Evolutionary conservation across 164 flowering plant species (phyloP).

Genomic region (Nymphaea thermarum): DNA sequence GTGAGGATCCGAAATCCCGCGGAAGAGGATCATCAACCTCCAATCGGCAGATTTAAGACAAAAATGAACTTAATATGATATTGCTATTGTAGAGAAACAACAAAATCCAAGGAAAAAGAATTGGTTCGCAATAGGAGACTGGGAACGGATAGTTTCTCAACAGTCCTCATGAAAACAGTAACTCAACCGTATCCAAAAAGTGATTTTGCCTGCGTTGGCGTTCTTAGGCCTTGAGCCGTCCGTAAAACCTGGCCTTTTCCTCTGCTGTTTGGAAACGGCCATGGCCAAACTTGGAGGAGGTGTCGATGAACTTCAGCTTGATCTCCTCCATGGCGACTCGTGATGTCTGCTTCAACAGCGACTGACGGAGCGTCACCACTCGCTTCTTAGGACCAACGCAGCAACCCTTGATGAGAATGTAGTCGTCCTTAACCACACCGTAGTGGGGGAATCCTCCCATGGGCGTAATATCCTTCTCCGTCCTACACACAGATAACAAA

Average conservation of each 20-base stretch:
- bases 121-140: not conserved
- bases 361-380: constrained; percentile 59
- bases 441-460: constrained; percentile 81
- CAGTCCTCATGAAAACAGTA: not conserved
- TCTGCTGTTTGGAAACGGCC: constrained; percentile 62
- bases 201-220: not conserved
- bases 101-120: not conserved
- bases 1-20: too few species aligned
- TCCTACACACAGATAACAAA: constrained; percentile 21
- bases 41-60: too few species aligned
- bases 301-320: constrained; percentile 69
- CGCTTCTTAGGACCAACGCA: constrained; percentile 78
- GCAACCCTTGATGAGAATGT: constrained; percentile 61
- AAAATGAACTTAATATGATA: too few species aligned
- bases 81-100: too few species aligned
- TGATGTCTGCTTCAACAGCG: constrained; percentile 62
- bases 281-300: constrained; percentile 69
- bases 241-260: constrained; percentile 61
- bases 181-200: not conserved
- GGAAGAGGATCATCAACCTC: too few species aligned
- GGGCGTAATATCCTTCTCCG: constrained; percentile 72
- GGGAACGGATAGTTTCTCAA: not conserved
- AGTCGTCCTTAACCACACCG: constrained; percentile 59
- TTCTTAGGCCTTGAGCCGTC: constrained; percentile 39
- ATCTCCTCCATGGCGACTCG: constrained; percentile 58